Conservation (phyloP, 2,329 filamentous ascomycete genomes). For the Talaromyces albobiverticillius region DNA sequence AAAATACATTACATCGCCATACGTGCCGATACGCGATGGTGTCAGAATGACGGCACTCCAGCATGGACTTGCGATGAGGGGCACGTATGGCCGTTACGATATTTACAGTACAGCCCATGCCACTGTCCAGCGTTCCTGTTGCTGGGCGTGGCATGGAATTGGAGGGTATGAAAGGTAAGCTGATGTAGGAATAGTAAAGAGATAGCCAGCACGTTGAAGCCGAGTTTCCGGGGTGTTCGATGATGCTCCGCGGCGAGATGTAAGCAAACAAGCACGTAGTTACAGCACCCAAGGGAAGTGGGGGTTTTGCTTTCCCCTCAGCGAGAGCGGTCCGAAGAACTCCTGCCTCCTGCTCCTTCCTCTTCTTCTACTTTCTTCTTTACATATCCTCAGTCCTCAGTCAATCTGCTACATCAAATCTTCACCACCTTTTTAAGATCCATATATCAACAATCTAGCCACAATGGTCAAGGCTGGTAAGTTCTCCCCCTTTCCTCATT, state of each 20-base stretch:
- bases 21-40: background rate
- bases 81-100: background rate
- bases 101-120: background rate
- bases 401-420: no score
- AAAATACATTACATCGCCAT: background rate
- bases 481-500: conserved; percentile 35
- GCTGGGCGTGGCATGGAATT: background rate
- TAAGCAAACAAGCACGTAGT: background rate
- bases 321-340: background rate
- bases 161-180: background rate
- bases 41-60: background rate
- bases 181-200: background rate
- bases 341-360: background rate
- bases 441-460: conserved; percentile 42
- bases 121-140: background rate
- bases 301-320: background rate
- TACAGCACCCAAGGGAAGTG: background rate
- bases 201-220: background rate
- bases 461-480: conserved; percentile 99
- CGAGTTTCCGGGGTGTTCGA: background rate
- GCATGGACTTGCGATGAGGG: background rate
- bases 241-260: background rate
- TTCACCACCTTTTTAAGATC: background rate
- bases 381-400: background rate
- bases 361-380: background rate